Evolutionary conservation across 192 early-diverging fungal genomes (phyloP), one percentile per base, ranked within the genome.

Genomic region (Spizellomyces punctatus): DNA sequence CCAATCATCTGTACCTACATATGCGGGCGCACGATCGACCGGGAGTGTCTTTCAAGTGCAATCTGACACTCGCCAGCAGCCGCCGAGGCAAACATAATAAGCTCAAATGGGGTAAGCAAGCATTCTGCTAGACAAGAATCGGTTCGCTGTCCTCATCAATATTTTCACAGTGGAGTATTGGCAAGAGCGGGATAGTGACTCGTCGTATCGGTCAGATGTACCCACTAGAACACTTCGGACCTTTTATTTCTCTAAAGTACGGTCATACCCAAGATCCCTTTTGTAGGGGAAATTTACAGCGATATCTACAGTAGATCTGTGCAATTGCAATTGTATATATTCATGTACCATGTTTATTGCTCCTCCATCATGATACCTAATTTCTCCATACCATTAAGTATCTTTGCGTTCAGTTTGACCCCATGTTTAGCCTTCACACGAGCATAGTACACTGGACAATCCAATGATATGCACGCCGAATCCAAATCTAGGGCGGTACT

Each of bases 401-500:
- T 36, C 27, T 36, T 36, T 3, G 27, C 27, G 27, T 36, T 36
- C 27, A 36, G 27, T 36, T 36, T 54, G 12, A 57, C 72, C n/a
- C 57, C 64, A 48, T 80, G 22, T n/a, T 46, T 50, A 8, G 80
- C 74, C 65, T 80, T 72, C 27, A 47, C 16, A 6, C 79, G 49
- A 10, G 61, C 76, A 76, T 75, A 90, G 43, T 80, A 84, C 6
- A 89, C 77, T 8, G 81, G 79, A 64, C 89, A 91, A 55, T 91
- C 89, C 14, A 90, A 66, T 17, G 88, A 90, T 42, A 76, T 64
- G 78, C 89, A 91, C 16, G 75, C 75, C 12, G 67, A 48, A 50
- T 87, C 85, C 0, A 42, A 60, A 55, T 80, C 81, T n/a, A 81
- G 63, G 5, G 69, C 69, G 6, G 71, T 57, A 5, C 73, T 49